Percentiles rank a stretch among this genome's conserved stretches.
Conservation (phyloP, 1,284 basidiomycete genomes). For the Tylopilus orsonianus region DNA sequence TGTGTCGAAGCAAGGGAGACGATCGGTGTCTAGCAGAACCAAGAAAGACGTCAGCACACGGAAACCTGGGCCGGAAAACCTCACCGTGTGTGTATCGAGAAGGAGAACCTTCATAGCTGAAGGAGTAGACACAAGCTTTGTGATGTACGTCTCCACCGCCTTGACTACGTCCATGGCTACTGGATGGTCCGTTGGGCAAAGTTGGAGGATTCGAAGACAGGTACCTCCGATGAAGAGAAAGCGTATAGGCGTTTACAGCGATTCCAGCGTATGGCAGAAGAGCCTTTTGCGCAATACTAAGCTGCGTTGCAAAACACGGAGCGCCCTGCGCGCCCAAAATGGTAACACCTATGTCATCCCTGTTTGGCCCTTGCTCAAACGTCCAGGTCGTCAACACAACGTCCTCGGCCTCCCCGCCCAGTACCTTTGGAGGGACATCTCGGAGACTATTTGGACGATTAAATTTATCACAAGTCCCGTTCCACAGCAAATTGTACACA, state of each 20-base stretch:
- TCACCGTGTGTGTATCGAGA: conserved; percentile 92
- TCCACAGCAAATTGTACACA: background rate
- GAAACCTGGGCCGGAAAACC: conserved; percentile 22
- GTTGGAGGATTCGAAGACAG: background rate
- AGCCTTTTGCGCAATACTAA: too few species aligned
- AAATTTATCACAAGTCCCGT: background rate
- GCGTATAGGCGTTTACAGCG: background rate
- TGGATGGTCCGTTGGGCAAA: background rate
- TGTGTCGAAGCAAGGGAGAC: conserved; percentile 95
- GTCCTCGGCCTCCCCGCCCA: background rate
- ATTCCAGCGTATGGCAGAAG: background rate
- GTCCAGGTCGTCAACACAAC: too few species aligned
- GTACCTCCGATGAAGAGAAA: background rate
- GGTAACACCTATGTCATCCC: conserved; percentile 2
- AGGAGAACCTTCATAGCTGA: conserved; percentile 97
- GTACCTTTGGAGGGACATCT: background rate
- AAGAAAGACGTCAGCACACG: conserved; percentile 6
- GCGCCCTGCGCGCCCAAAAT: too few species aligned
- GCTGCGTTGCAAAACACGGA: too few species aligned
- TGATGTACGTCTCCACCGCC: conserved; percentile 92
- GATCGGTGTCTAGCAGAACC: conserved; percentile 80
- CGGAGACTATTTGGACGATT: background rate
- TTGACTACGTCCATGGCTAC: conserved; percentile 88
- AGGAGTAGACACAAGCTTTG: conserved; percentile 85
- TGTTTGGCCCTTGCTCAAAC: too few species aligned